Evolutionary conservation across 345 rosid species (phyloP).

Genomic region (Brassica rapa): DNA sequence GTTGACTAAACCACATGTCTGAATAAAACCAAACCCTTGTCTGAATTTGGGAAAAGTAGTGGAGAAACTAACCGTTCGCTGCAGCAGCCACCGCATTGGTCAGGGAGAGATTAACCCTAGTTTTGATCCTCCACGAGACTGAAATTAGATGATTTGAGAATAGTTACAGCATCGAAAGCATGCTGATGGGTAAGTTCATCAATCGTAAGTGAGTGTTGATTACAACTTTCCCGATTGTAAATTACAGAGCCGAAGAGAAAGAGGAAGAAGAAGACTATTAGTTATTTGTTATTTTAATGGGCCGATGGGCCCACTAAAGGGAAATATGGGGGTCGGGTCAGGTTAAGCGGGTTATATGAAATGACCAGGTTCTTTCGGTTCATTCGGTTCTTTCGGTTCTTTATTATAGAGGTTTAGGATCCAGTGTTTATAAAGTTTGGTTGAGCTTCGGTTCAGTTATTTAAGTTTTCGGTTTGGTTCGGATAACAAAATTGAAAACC

Average conservation of each 20-base stretch:
- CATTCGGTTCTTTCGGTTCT: too few species aligned
- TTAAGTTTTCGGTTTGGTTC: too few species aligned
- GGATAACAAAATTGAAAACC: too few species aligned
- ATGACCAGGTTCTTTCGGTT: constrained; percentile 4
- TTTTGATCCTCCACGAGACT: neutral
- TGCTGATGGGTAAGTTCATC: neutral
- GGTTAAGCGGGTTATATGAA: neutral
- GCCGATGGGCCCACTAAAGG: neutral
- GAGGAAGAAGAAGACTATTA: neutral
- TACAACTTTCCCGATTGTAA: neutral
- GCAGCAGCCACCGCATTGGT: constrained; percentile 47
- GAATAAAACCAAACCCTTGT: constrained; percentile 50
- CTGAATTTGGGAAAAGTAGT: constrained; percentile 39
- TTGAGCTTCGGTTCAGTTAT: too few species aligned
- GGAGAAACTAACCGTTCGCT: constrained; percentile 19
- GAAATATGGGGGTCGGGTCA: neutral
- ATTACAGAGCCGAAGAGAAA: neutral
- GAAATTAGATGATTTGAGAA: neutral
- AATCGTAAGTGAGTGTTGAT: neutral
- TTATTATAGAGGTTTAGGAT: too few species aligned
- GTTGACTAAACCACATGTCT: constrained; percentile 60
- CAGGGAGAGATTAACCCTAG: neutral
- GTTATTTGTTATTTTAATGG: neutral
- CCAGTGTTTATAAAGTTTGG: too few species aligned
- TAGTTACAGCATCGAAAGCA: neutral